A percentile compares a stretch with the other conserved stretches of the same genome.
These are phyloP conservation scores for Tolypocladium ovalisporum DNA, from an alignment of 2,329 filamentous ascomycete species.

Conservation along the genomic window DNA sequence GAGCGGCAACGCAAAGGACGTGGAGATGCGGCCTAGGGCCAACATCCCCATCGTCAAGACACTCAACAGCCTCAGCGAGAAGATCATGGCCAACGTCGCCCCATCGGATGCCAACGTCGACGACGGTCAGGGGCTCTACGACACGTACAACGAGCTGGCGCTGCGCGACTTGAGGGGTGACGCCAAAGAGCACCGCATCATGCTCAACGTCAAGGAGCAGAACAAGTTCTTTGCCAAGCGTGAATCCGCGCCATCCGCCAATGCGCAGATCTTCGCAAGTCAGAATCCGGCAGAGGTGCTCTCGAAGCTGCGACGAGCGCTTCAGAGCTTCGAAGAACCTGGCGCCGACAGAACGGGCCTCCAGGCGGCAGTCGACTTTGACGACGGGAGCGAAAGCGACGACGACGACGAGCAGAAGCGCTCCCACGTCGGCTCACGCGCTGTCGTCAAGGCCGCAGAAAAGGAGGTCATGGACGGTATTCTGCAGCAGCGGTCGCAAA, in stretches of 20 bases:
- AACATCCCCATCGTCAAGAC: conserved; percentile 85
- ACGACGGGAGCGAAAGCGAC: conserved; percentile 60
- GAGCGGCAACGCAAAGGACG: conserved; percentile 74
- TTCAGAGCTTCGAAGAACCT: conserved; percentile 40
- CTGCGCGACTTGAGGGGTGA: conserved; percentile 72
- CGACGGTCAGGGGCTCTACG: conserved; percentile 48
- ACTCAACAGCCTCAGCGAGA: conserved; percentile 83
- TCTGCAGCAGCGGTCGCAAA: conserved; percentile 47
- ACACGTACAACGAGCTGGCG: conserved; percentile 64
- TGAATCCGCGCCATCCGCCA: conserved; percentile 33
- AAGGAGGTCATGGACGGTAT: conserved; percentile 57
- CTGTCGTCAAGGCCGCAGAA: conserved; percentile 53
- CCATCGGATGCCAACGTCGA: conserved; percentile 62
- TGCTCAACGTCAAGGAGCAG: conserved; percentile 82
- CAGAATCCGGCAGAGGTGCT: conserved; percentile 63
- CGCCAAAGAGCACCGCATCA: conserved; percentile 63
- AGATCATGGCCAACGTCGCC: conserved; percentile 80
- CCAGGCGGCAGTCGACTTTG: conserved; percentile 53
- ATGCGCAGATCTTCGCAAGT: conserved; percentile 47
- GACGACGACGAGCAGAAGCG: conserved; percentile 46
- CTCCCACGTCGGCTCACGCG: conserved; percentile 57
- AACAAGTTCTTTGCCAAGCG: conserved; percentile 65
- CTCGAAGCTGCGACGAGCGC: conserved; percentile 48
- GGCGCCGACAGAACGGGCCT: conserved; percentile 45
- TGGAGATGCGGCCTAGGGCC: conserved; percentile 74